These are phyloP conservation scores for Fusarium circinatum DNA, from an alignment of 2,329 filamentous ascomycete genomes.

Conservation along the genomic window DNA sequence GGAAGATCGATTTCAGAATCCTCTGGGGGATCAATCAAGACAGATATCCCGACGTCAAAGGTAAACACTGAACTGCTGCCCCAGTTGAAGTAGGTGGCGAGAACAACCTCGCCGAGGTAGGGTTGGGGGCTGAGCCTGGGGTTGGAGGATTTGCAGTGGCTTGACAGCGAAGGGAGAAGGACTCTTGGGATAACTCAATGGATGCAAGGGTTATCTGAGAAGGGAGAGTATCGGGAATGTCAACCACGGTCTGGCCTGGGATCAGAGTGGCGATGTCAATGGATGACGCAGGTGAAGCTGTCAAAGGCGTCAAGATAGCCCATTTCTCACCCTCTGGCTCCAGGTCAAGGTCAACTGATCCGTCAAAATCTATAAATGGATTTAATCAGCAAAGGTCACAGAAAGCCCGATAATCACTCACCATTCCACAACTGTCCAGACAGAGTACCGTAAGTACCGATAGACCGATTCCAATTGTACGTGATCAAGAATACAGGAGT, in stretches of 20 bases:
- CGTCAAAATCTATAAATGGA: neutral
- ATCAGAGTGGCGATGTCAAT: neutral
- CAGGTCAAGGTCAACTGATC: neutral
- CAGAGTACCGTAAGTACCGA: neutral
- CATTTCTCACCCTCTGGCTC: neutral
- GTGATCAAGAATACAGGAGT: neutral
- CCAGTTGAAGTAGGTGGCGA: neutral
- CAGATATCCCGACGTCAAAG: neutral
- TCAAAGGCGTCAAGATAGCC: neutral
- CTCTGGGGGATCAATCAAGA: neutral
- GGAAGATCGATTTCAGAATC: neutral
- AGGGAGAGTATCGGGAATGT: neutral
- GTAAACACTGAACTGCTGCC: neutral
- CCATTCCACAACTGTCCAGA: neutral
- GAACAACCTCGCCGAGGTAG: neutral
- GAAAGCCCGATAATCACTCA: neutral
- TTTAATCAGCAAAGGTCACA: neutral
- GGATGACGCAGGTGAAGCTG: neutral
- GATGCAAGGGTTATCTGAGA: neutral
- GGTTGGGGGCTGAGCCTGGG: neutral
- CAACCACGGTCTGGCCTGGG: neutral
- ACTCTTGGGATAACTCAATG: neutral
- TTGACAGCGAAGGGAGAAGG: neutral
- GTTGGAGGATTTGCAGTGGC: neutral
- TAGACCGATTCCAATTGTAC: neutral